A percentile compares a stretch with the other conserved stretches of the same genome.
These are phyloP conservation scores for Escovopsis sp. DNA, from an alignment of 2,329 filamentous ascomycete species.

Conservation along the genomic window DNA sequence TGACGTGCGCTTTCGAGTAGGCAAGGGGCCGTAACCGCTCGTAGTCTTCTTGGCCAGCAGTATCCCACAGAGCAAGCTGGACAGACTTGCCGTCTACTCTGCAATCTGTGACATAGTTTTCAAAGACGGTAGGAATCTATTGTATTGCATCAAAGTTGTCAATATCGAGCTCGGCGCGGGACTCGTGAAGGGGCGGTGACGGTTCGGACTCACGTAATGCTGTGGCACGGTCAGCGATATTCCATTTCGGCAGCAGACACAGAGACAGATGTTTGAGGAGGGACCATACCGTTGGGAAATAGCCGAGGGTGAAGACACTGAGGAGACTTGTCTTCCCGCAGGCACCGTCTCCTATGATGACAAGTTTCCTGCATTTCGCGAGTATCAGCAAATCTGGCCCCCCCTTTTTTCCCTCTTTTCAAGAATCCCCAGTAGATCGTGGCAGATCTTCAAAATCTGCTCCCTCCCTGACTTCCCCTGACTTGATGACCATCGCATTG, in stretches of 20 bases:
- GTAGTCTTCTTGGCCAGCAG: constrained; percentile 98
- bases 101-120: constrained; percentile 99
- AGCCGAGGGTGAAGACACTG: constrained; percentile 94
- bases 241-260: constrained; percentile 4
- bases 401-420: neutral
- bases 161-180: constrained; percentile 7
- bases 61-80: constrained; percentile 96
- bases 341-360: constrained; percentile 93
- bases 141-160: constrained; percentile 5
- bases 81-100: constrained; percentile 98
- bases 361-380: constrained; percentile 57
- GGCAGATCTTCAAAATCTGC: no score
- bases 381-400: constrained; percentile 5
- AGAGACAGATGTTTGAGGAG: neutral
- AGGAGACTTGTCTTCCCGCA: constrained; percentile 96
- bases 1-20: constrained; percentile 94
- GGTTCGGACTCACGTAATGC: constrained; percentile 39
- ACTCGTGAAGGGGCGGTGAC: neutral
- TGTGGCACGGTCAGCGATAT: constrained; percentile 21
- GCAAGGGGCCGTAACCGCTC: constrained; percentile 87
- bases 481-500: no score
- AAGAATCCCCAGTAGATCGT: no score
- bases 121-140: constrained; percentile 86
- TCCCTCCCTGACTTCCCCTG: no score
- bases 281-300: constrained; percentile 81